Base-by-base conservation (phyloP, 495 filamentous ascomycete genomes). In the Corynascus novoguineensis region DNA sequence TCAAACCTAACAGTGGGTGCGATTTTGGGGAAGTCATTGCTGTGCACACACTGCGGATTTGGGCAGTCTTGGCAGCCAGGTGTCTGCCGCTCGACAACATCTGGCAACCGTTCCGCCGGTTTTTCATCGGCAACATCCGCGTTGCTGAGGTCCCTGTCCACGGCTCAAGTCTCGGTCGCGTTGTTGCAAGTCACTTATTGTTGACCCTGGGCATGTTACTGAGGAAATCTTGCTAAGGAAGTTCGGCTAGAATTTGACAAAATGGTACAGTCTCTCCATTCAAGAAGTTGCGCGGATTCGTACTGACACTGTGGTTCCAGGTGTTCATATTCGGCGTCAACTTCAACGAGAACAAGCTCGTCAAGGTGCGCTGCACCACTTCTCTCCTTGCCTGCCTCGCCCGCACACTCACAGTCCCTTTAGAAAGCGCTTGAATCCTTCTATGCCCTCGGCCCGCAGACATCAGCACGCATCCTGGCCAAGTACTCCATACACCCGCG, bases 401-500 rank as follows among this genome's bases (percentile, higher is more conserved):
- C 12, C 9, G 21, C 21, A 24, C 46, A 34, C 47, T 53, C 41
- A 50, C 31, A n/a, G 2, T n/a, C 49, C 44, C 53, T 31, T 21
- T 67, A 96, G 89, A 88, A 86, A 81, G 84, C 87, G 14, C 86
- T 97, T 53, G 77, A 92, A 72, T 75, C 76, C 47, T 97, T 97
- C 83, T 97, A 96, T 73, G 91, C 89, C 50, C 81, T 97, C 59
- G 93, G 93, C 10, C 78, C 81, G 47, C 78, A 85, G 51, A 74
- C 82, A 17, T 86, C 87, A 38, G 72, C 78, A 12, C 84, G 85
- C 53, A 81, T 98, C 56, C 83, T 97, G 64, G 88, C 95, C 61
- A 90, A 88, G 64, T 85, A 88, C 73, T 82, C 83, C 67, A 95
- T 98, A 71, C 88, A 95, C 72, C 83, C 86, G 21, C 84, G 78